A percentile compares a stretch with the other conserved stretches of the same genome.
Conservation (phyloP, 495 filamentous ascomycete species). For the Haplographium delicatum region DNA sequence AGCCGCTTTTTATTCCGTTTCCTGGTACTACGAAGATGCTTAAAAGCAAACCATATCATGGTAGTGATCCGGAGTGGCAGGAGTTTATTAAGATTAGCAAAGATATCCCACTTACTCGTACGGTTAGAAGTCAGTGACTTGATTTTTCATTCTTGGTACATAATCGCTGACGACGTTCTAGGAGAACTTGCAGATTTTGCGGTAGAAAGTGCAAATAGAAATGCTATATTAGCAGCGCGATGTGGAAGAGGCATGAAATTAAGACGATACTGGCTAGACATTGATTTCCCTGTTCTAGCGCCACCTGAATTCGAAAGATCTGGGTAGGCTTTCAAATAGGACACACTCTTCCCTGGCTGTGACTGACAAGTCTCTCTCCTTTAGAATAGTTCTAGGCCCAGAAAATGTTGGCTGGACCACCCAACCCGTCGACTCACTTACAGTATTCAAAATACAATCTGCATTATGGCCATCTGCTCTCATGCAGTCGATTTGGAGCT, state of each 20-base stretch:
- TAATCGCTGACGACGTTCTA: conserved; percentile 25
- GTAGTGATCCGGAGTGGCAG: conserved; percentile 26
- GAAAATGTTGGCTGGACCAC: conserved; percentile 46
- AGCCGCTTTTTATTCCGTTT: conserved; percentile 23
- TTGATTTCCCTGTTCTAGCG: conserved; percentile 52
- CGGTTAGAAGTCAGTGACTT: conserved; percentile 15
- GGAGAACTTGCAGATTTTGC: conserved; percentile 49
- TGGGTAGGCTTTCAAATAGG: conserved; percentile 47
- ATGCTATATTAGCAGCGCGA: conserved; percentile 30
- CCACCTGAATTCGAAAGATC: conserved; percentile 55
- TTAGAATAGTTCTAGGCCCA: conserved; percentile 49
- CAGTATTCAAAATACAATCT: conserved; percentile 33
- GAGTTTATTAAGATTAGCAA: conserved; percentile 27
- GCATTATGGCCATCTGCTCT: conserved; percentile 39
- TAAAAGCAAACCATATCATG: conserved; percentile 15
- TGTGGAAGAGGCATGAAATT: conserved; percentile 46
- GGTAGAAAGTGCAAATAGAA: conserved; percentile 26
- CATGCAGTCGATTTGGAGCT: conserved; percentile 32
- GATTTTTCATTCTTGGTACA: too few species aligned
- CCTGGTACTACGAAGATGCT: conserved; percentile 19
- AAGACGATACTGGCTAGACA: conserved; percentile 52
- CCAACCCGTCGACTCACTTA: conserved; percentile 35
- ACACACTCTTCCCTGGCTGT: neutral
- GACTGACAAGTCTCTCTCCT: conserved; percentile 5
- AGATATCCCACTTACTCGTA: conserved; percentile 14